phyloP scores from a whole-genome alignment of 2,329 filamentous ascomycete species.

The Helminthosporium solani region DNA sequence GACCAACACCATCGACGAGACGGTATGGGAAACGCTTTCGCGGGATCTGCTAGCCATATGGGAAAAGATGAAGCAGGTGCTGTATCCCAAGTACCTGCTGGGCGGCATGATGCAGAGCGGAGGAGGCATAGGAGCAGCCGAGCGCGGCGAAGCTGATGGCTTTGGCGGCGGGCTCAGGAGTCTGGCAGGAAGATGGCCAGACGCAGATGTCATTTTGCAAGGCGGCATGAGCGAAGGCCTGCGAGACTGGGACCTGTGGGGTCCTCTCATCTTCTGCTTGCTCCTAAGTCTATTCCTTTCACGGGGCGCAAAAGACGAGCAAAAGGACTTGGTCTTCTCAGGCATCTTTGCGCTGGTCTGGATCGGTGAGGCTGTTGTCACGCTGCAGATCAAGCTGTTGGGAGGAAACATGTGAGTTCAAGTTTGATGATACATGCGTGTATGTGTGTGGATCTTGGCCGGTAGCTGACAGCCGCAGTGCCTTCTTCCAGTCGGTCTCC shows the following conservation, averaged over 20 bases:
- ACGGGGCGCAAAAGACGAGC: constrained; percentile 73
- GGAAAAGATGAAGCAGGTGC: constrained; percentile 97
- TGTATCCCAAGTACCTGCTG: constrained; percentile 93
- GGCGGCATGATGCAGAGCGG: constrained; percentile 62
- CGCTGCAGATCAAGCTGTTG: constrained; percentile 94
- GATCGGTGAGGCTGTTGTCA: constrained; percentile 95
- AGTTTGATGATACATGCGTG: background rate
- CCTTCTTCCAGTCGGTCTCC: constrained; percentile 95
- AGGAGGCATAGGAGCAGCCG: constrained; percentile 59
- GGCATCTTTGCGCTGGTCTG: constrained; percentile 96
- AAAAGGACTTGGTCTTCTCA: constrained; percentile 88
- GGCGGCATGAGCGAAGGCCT: constrained; percentile 83
- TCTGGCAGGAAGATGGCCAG: constrained; percentile 64
- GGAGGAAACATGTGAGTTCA: constrained; percentile 90
- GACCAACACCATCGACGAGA: constrained; percentile 93
- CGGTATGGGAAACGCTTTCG: constrained; percentile 94
- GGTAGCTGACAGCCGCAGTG: constrained; percentile 60
- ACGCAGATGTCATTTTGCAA: constrained; percentile 65
- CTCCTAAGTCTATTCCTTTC: constrained; percentile 85
- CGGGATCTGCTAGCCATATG: constrained; percentile 90
- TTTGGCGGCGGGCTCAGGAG: constrained; percentile 52
- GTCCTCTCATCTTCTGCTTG: constrained; percentile 90
- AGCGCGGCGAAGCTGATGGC: constrained; percentile 54
- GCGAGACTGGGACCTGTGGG: constrained; percentile 98
- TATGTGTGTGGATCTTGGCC: too few relatives aligned